Base-by-base conservation (phyloP, 768 basidiomycete genomes). In the Tulasnella sp. region DNA sequence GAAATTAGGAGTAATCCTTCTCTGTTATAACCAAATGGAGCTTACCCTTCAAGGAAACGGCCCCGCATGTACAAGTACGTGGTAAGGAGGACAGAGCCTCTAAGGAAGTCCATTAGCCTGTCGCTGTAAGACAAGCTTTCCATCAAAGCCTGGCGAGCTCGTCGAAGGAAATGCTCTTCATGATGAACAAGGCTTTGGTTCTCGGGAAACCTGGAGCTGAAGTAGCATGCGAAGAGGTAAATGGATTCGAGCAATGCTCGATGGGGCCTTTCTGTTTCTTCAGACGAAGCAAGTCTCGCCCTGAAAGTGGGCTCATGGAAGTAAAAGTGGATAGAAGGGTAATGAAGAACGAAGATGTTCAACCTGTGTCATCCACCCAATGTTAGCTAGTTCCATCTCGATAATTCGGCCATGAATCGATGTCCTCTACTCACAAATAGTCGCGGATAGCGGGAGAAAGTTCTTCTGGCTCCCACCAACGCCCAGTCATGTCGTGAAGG, bases 201-300 rank as follows among this genome's bases (percentile, higher is more conserved):
- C 38, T 37, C 31, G 15, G 64, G 67, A 22, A 77, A 31, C 38
- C 72, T 42, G 15, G 73, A 58, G 25, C 34, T 74, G 67, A 78
- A 78, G 39, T 78, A 77, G 31, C 77, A 77, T 1, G 67, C 77
- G 36, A 78, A 58, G 34, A 78, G 77, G 29, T 78, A 78, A 22
- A 78, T 78, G 17, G 77, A 36, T 14, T 78, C 73, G 1, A 78
- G 75, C 14, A 78, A 42, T 8, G 67, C 45, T 12, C 71, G 67
- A 71, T 78, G 77, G 8, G 76, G 76, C 25, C 36, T 38, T 42
- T 74, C 25, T 25, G 64, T 17, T 8, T 64, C 58, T 2, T 74
- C 71, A 4, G 72, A 42, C 8, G 42, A 52, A 4, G 40, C 34
- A 5, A 58, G 64, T 34, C 73, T 29, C 37, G 71, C 71, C 29